These are phyloP conservation scores for Carex sylvatica DNA, from an alignment of 202 grass and related monocot species.

Conservation along the genomic window DNA sequence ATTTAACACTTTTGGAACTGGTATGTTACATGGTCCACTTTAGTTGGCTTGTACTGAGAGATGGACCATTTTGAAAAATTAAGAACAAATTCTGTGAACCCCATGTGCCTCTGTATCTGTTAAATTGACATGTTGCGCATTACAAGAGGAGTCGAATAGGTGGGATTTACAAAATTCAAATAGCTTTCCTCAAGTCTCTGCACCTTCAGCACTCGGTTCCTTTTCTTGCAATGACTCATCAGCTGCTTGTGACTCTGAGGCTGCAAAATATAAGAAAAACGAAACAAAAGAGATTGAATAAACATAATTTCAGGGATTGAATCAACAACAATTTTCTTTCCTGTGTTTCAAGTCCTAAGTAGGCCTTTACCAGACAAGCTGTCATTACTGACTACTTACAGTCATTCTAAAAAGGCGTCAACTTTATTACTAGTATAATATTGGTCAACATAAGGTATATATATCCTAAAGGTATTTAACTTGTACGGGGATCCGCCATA, in stretches of 20 bases:
- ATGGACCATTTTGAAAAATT: conserved; percentile 19
- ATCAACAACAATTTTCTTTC: background rate
- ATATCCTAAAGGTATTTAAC: background rate
- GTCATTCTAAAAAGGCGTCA: too few relatives aligned
- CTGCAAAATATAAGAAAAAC: background rate
- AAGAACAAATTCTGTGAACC: conserved; percentile 19
- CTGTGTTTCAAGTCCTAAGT: background rate
- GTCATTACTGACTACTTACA: too few relatives aligned
- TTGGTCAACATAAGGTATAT: background rate
- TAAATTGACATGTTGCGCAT: conserved; percentile 15
- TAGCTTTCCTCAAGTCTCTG: background rate
- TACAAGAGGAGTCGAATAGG: background rate
- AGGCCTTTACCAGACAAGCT: background rate
- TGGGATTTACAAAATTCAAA: conserved; percentile 17
- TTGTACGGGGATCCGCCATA: background rate
- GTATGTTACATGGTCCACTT: conserved; percentile 26
- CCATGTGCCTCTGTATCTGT: conserved; percentile 22
- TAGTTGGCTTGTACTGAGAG: conserved; percentile 22
- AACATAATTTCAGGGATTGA: background rate
- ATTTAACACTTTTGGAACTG: conserved; percentile 10
- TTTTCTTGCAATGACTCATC: conserved; percentile 9
- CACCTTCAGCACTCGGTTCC: background rate
- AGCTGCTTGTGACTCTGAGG: background rate
- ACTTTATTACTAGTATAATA: background rate
- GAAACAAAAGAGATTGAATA: conserved; percentile 7